These are phyloP conservation scores for Peronosclerospora sorghi DNA, from an alignment of 352 stramenopile species.

Conservation along the genomic window DNA sequence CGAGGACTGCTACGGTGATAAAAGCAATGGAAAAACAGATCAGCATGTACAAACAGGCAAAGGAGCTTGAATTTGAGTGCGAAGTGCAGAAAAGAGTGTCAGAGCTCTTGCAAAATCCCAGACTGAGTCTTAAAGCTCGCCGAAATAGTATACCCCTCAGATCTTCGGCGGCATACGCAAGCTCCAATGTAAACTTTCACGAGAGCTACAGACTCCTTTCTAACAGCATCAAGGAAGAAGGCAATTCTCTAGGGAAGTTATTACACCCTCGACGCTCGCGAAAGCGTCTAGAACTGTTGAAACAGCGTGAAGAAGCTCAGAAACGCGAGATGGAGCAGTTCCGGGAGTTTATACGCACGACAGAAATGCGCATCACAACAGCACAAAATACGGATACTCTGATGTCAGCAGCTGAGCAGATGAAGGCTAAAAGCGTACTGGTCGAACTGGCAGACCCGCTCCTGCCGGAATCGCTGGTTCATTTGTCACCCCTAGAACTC, in stretches of 20 bases:
- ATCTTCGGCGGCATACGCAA: constrained; percentile 4
- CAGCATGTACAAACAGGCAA: constrained; percentile 76
- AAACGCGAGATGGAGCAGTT: constrained; percentile 83
- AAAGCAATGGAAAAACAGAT: constrained; percentile 80
- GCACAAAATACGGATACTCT: constrained; percentile 8
- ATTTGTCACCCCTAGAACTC: constrained; percentile 42
- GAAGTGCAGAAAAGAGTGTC: constrained; percentile 68
- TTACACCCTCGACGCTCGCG: constrained; percentile 63
- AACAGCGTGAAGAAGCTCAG: constrained; percentile 60
- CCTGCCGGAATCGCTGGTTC: constrained; percentile 39
- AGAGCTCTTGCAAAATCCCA: constrained; percentile 24
- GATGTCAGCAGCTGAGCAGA: constrained; percentile 11
- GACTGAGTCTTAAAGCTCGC: constrained; percentile 13
- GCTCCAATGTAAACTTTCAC: constrained; percentile 14
- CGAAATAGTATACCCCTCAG: constrained; percentile 6
- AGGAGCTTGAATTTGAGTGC: constrained; percentile 67
- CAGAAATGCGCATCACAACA: constrained; percentile 30
- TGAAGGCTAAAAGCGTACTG: constrained; percentile 22
- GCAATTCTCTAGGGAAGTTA: constrained; percentile 60
- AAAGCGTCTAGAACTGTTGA: constrained; percentile 48
- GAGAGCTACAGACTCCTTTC: constrained; percentile 25
- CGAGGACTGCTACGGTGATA: constrained; percentile 50
- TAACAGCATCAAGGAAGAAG: constrained; percentile 27
- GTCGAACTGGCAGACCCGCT: constrained; percentile 37
- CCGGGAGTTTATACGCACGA: constrained; percentile 69